Conservation (phyloP, 768 basidiomycete species). For the Panaeolus papilionaceus region DNA sequence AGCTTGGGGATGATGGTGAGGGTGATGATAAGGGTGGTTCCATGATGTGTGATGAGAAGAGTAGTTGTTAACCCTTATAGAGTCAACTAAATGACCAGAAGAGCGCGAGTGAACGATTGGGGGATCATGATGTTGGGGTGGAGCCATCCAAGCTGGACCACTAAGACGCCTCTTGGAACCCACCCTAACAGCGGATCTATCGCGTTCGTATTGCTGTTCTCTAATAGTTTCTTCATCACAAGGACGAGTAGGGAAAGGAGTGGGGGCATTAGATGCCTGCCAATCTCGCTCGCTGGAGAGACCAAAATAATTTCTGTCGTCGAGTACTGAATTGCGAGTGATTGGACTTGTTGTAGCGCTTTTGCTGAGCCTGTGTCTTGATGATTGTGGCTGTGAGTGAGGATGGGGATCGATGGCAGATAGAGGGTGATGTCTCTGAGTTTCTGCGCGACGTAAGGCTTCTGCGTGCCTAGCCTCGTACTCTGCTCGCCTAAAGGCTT, state of each 20-base stretch:
- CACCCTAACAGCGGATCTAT: slow-evolving; percentile 20
- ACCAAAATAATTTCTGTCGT: slow-evolving; percentile 50
- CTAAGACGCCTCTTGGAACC: slow-evolving; percentile 52
- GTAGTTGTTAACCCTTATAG: slow-evolving; percentile 30
- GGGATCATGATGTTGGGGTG: slow-evolving; percentile 37
- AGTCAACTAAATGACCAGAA: slow-evolving; percentile 48
- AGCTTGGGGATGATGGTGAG: slow-evolving; percentile 41
- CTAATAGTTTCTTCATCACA: slow-evolving; percentile 22
- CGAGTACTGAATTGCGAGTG: slow-evolving; percentile 39
- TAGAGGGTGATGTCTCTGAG: slow-evolving; percentile 58
- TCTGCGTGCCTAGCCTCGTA: slow-evolving; percentile 83
- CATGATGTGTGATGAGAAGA: slow-evolving; percentile 38
- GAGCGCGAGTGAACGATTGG: slow-evolving; percentile 44
- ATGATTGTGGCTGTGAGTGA: slow-evolving; percentile 23
- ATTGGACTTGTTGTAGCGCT: slow-evolving; percentile 75
- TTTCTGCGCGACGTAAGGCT: slow-evolving; percentile 72
- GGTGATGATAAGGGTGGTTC: slow-evolving; percentile 52
- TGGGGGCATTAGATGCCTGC: slow-evolving; percentile 26
- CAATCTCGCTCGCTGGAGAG: slow-evolving; percentile 45
- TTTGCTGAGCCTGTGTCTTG: slow-evolving; percentile 49
- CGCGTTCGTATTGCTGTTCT: slow-evolving; percentile 22
- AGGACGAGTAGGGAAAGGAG: slow-evolving; percentile 24
- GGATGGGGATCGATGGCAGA: slow-evolving; percentile 30
- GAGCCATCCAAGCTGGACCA: slow-evolving; percentile 62
- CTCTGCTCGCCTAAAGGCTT: slow-evolving; percentile 84